Percentiles rank a stretch among this genome's conserved stretches.
phyloP scores from a whole-genome alignment of 2,329 filamentous ascomycete species.

The Penicillium sclerotiorum region DNA sequence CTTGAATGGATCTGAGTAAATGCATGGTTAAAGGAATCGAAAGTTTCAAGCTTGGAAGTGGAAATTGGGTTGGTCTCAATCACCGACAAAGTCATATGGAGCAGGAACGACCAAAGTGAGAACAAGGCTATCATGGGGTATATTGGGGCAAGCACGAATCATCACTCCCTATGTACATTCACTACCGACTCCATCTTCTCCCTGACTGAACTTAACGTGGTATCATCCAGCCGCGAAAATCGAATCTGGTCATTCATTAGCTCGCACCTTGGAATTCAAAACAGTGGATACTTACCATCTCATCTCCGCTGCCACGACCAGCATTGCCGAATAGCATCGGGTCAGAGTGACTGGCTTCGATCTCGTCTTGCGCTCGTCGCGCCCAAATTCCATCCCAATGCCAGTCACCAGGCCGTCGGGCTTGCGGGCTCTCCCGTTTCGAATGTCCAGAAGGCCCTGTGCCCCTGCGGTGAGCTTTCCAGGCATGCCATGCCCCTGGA shows the following conservation, averaged over 20 bases:
- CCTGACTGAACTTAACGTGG: slow-evolving; percentile 36
- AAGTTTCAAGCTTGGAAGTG: neutral
- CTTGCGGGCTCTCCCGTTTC: slow-evolving; percentile 50
- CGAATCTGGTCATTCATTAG: slow-evolving; percentile 37
- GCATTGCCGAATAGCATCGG: slow-evolving; percentile 72
- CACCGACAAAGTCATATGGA: neutral
- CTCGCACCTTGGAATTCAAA: slow-evolving; percentile 11
- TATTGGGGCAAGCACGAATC: slow-evolving; percentile 23
- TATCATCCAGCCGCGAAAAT: slow-evolving; percentile 41
- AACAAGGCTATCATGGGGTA: slow-evolving; percentile 22
- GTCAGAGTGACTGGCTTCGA: slow-evolving; percentile 77
- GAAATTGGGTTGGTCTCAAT: neutral
- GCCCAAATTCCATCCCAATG: slow-evolving; percentile 99
- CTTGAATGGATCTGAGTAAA: slow-evolving; percentile 17
- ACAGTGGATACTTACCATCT: slow-evolving; percentile 59
- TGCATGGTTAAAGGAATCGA: neutral
- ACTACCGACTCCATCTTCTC: slow-evolving; percentile 37
- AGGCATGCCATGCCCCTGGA: slow-evolving; percentile 90
- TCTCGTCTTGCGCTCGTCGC: slow-evolving; percentile 77
- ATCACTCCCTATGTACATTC: slow-evolving; percentile 27
- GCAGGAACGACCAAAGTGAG: slow-evolving; percentile 4
- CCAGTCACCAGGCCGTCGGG: slow-evolving; percentile 77
- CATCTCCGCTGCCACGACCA: slow-evolving; percentile 60
- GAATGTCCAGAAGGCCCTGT: slow-evolving; percentile 22
- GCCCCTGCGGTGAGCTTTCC: slow-evolving; percentile 69